Evolutionary conservation across 495 filamentous ascomycete species (phyloP).

Genomic region (Rostrohypoxylon terebratum): DNA sequence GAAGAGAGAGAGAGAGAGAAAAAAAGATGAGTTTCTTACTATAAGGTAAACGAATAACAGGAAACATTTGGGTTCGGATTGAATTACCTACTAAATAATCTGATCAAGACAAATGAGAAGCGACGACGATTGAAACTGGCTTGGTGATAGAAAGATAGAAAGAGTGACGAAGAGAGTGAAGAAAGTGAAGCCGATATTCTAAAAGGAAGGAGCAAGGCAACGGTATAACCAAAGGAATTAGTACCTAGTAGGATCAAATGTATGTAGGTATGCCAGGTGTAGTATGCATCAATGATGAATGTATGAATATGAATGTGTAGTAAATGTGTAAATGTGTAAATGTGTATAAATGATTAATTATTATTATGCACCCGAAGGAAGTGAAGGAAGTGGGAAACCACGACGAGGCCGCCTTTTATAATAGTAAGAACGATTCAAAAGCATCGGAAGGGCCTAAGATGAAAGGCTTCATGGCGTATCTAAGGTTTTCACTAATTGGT

Average conservation of each 20-base stretch:
- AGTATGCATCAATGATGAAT: too few relatives aligned
- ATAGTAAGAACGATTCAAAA: not conserved
- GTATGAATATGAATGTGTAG: too few relatives aligned
- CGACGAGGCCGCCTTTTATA: conserved; percentile 26
- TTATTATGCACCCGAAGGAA: not conserved
- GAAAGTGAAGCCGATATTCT: conserved; percentile 3
- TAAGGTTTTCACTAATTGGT: not conserved
- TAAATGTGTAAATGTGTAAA: too few relatives aligned
- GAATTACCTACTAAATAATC: conserved; percentile 15
- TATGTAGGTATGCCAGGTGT: too few relatives aligned
- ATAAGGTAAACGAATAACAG: conserved; percentile 1
- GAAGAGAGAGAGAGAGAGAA: not conserved
- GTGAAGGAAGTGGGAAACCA: not conserved
- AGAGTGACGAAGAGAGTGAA: too few relatives aligned
- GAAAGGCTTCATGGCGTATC: conserved; percentile 17
- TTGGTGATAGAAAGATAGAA: conserved; percentile 1
- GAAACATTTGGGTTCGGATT: not conserved
- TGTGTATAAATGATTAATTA: not conserved
- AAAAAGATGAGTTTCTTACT: not conserved
- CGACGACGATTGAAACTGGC: not conserved
- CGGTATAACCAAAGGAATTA: not conserved
- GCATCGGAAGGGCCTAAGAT: conserved; percentile 5
- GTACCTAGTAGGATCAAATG: not conserved
- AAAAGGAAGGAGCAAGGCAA: not conserved
- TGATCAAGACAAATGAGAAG: not conserved